Base-by-base conservation (phyloP, 2,329 filamentous ascomycete species). In the Chrysosphaeria jannelii region DNA sequence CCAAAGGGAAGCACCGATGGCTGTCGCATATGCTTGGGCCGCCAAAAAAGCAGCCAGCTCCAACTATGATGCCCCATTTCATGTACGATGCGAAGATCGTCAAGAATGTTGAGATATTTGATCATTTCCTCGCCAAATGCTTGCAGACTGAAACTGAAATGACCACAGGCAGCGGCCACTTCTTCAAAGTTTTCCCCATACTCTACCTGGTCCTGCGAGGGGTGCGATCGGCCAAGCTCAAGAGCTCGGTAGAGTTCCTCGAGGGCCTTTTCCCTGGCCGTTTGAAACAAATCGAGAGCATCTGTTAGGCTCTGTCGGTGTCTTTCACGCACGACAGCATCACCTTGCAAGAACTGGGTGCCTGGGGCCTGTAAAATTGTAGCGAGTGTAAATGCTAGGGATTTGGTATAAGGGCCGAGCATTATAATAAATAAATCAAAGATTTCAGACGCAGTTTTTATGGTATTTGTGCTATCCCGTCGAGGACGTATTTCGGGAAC, bases 171-270 rank as follows among this genome's bases (percentile, higher is more conserved):
- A n/a, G 85, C 81, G 19, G 81, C 79, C 8, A 93, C 79, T 42
- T 97, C 85, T 40, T 97, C 85, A 27, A 90, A 78, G 40, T 93
- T 85, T 3, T 81, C 85, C n/a, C n/a, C n/a, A n/a, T n/a, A n/a
- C n/a, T n/a, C n/a, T n/a, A n/a, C n/a, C 37, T 88, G 69, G 6
- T 81, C 57, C 30, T 70, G 69, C 24, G 75, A 55, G 0, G 69
- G 66, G 20, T 63, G 57, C 3, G 63, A 50, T 27, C 61, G 61
- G 8, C 60, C 61, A 19, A 78, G 51, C 34, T 78, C 66, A 29
- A 78, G 76, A 24, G 60, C 71, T 30, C 59, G 64, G 42, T 97
- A 93, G 1, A 97, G 53, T 27, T 70, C 57, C 27, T 65, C 55
- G 5, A 97, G 48, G 0, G 85, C 78, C 23, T 69, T 61, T 26